A percentile compares a stretch with the other conserved stretches of the same genome.
These are phyloP conservation scores for Lepidium aucheri DNA, from an alignment of 345 rosid species.

Conservation along the genomic window DNA sequence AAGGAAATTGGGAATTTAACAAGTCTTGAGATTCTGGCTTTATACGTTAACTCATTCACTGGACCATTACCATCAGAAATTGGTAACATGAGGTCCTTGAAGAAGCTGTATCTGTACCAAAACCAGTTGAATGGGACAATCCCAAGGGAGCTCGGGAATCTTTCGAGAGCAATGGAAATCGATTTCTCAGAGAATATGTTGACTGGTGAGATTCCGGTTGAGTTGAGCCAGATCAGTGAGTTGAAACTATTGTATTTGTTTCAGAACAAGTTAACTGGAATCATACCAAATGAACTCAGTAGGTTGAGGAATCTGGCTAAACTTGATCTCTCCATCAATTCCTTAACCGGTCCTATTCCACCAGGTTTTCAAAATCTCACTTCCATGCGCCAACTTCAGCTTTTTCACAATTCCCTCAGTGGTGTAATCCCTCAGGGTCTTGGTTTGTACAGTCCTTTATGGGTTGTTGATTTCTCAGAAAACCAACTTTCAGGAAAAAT, in stretches of 20 bases:
- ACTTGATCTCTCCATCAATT: constrained; percentile 85
- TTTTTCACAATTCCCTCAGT: constrained; percentile 59
- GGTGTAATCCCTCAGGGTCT: constrained; percentile 69
- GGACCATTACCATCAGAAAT: constrained; percentile 69
- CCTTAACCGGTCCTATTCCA: constrained; percentile 68
- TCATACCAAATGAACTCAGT: constrained; percentile 62
- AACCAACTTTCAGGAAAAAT: constrained; percentile 66
- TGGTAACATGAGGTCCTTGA: constrained; percentile 56
- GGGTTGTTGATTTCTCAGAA: constrained; percentile 85
- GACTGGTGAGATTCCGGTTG: constrained; percentile 67
- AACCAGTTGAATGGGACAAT: constrained; percentile 80
- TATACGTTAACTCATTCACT: constrained; percentile 59
- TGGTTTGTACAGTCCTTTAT: constrained; percentile 63
- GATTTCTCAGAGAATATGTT: constrained; percentile 83
- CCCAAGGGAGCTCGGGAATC: constrained; percentile 74
- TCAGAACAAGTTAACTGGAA: constrained; percentile 70
- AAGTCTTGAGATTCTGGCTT: constrained; percentile 52
- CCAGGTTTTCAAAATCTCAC: constrained; percentile 61
- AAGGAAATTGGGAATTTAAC: constrained; percentile 64
- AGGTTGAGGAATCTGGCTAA: constrained; percentile 56
- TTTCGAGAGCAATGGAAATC: constrained; percentile 56
- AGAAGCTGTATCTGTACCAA: constrained; percentile 68
- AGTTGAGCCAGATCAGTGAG: constrained; percentile 55
- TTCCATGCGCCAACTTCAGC: constrained; percentile 69
- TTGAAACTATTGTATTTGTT: constrained; percentile 60